Conservation (phyloP, 257 asterid genomes). For the Fraxinus cuspidata region DNA sequence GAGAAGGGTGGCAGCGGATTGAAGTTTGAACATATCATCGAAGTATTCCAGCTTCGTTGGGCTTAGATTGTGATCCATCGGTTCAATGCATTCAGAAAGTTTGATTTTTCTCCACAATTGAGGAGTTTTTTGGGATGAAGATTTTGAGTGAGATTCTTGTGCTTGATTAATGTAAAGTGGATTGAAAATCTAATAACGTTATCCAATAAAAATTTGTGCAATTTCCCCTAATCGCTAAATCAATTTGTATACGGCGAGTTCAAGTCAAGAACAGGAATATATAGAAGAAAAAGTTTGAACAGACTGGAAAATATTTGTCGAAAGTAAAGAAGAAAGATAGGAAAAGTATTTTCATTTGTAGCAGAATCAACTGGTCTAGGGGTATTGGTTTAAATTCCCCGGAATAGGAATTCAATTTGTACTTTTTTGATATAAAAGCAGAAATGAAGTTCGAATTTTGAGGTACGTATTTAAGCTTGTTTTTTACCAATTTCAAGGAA, state of each 20-base stretch:
- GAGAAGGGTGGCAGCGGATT: constrained; percentile 50
- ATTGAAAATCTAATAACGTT: not conserved
- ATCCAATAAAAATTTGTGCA: not conserved
- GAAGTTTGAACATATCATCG: constrained; percentile 62
- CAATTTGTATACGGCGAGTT: not conserved
- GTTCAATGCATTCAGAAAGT: not conserved
- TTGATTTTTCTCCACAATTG: not conserved
- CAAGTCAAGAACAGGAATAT: too few relatives aligned
- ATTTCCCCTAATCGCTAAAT: not conserved
- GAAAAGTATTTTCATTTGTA: too few relatives aligned
- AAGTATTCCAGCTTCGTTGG: constrained; percentile 62
- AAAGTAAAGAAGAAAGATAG: too few relatives aligned
- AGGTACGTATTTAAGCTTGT: too few relatives aligned
- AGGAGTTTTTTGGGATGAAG: not conserved
- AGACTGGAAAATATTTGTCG: too few relatives aligned
- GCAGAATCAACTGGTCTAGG: too few relatives aligned
- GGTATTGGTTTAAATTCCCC: too few relatives aligned
- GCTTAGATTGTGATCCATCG: constrained; percentile 49
- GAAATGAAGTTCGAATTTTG: too few relatives aligned
- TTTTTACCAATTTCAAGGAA: too few relatives aligned
- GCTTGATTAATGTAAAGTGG: not conserved
- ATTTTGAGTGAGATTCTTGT: not conserved
- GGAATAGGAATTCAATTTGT: too few relatives aligned
- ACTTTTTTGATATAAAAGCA: too few relatives aligned
- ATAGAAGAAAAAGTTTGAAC: too few relatives aligned